Conservation (phyloP, 2,329 filamentous ascomycete genomes). For the Epichloe sibirici region DNA sequence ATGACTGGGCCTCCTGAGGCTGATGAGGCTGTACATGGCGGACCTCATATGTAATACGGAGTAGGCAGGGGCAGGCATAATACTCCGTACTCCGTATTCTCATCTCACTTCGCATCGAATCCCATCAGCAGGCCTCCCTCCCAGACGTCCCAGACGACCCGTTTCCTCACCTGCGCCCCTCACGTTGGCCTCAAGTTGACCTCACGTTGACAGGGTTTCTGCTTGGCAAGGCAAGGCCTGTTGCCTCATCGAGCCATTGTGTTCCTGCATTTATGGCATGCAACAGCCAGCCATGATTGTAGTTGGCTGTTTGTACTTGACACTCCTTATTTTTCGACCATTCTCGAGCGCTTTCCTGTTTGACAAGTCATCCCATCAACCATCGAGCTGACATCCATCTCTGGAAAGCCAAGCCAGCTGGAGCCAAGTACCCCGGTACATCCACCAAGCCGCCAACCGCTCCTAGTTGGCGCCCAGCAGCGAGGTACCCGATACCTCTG, state of each 20-base stretch:
- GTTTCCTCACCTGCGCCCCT: conserved; percentile 7
- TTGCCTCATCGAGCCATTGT: conserved; percentile 9
- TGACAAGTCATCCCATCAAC: background rate
- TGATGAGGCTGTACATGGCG: background rate
- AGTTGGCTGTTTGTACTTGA: background rate
- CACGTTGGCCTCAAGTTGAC: background rate
- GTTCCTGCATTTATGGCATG: conserved; percentile 18
- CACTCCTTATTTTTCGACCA: background rate
- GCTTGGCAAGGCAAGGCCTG: background rate
- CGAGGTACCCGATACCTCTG: background rate
- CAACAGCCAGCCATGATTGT: conserved; percentile 1
- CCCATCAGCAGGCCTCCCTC: conserved; percentile 8
- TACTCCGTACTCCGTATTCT: background rate
- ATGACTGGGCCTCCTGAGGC: conserved; percentile 5
- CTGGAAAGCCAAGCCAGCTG: background rate
- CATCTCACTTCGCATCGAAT: background rate
- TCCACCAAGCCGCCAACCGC: background rate
- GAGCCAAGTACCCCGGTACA: background rate
- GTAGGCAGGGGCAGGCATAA: background rate
- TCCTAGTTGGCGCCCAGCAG: background rate
- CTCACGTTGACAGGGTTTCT: conserved; percentile 1
- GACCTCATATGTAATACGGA: background rate
- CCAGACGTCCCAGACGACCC: background rate
- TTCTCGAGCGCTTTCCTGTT: background rate
- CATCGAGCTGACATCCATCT: background rate